Evolutionary conservation across 768 basidiomycete genomes (phyloP).

Genomic region (Trametopsis cervina): DNA sequence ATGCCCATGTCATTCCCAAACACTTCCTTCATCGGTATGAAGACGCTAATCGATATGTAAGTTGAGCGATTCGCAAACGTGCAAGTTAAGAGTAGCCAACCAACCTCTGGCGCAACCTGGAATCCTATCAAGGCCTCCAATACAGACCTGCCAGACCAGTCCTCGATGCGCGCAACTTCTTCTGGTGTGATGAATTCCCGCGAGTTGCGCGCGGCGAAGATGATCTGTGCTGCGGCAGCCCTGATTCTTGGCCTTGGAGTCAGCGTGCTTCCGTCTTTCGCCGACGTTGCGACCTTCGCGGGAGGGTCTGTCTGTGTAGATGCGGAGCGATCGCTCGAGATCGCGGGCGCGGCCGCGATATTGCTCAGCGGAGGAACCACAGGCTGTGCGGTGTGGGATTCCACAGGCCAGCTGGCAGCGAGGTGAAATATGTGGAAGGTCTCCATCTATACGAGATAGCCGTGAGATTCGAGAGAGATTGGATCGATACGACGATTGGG

Average conservation of each 20-base stretch:
- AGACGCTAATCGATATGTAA: constrained; percentile 32
- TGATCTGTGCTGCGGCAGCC: constrained; percentile 77
- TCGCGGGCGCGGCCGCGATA: constrained; percentile 34
- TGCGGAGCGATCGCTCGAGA: constrained; percentile 18
- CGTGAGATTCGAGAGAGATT: constrained; percentile 1
- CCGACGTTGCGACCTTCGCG: constrained; percentile 11
- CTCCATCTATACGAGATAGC: constrained; percentile 55
- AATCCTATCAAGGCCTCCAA: constrained; percentile 48
- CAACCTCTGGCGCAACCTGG: constrained; percentile 45
- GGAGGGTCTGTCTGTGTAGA: constrained; percentile 16
- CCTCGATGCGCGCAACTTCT: constrained; percentile 51
- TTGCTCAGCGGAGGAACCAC: constrained; percentile 37
- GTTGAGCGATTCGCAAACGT: constrained; percentile 7
- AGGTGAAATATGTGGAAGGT: constrained; percentile 79
- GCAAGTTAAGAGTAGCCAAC: constrained; percentile 9
- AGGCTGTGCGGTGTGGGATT: constrained; percentile 16
- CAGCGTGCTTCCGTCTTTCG: constrained; percentile 9
- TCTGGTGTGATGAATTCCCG: constrained; percentile 71
- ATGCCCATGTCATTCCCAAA: constrained; percentile 36
- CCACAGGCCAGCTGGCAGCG: constrained; percentile 57
- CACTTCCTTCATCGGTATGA: constrained; percentile 48
- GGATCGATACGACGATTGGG: constrained; percentile 3
- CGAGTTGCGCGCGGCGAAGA: constrained; percentile 71
- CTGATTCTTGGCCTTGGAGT: constrained; percentile 38
- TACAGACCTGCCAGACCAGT: constrained; percentile 54